Base-by-base conservation (phyloP, 768 basidiomycete genomes). In the Trametes cinnabarina region DNA sequence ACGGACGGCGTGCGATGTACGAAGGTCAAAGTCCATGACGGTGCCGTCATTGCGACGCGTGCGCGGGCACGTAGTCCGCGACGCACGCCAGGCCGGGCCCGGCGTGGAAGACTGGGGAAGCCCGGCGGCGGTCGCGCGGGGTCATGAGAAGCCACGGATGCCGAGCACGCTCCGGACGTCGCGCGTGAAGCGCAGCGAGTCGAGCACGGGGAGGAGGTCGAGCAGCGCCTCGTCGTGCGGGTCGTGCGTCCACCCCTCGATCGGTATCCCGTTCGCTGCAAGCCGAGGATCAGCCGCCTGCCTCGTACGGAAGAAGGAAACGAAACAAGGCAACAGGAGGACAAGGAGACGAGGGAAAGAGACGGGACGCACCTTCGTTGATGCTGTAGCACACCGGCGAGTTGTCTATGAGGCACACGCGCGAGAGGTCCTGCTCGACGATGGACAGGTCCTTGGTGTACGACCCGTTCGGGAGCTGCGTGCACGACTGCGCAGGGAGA, bases 211-310 rank as follows among this genome's bases (percentile, higher is more conserved):
- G 23, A 99, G 77, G 49, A 98, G 82, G 76, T 98, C 95, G 55
- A 99, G 86, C 55, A 99, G 78, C 20, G 96, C 97, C 74, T 98
- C 93, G 75, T 99, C 97, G 58, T 87, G 85, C 30, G 93, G 95
- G 74, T 99, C 97, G 59, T 94, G 88, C 22, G 94, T 98, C 97
- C 97, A 98, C 47, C 97, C 97, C 79, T 98, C 96, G 73, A 99
- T 93, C 32, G 97, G 97, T 68, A 99, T 94, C 51, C 94, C 97
- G 71, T 99, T 99, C 51, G 92, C 97, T 98, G 70, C 43, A 51
- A 19, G 42, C 12, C 9, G 3, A 3, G 4, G 9, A 32, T 32
- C 30, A 32, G 30, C 12, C 30, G 6, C 30, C 30, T 6, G 30
- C 30, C 30, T 12, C 6, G 12, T 12, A 12, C 30, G 30, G 44